Conservation (phyloP, 176 grass and related monocot genomes). For the Tillandsia leiboldiana region DNA sequence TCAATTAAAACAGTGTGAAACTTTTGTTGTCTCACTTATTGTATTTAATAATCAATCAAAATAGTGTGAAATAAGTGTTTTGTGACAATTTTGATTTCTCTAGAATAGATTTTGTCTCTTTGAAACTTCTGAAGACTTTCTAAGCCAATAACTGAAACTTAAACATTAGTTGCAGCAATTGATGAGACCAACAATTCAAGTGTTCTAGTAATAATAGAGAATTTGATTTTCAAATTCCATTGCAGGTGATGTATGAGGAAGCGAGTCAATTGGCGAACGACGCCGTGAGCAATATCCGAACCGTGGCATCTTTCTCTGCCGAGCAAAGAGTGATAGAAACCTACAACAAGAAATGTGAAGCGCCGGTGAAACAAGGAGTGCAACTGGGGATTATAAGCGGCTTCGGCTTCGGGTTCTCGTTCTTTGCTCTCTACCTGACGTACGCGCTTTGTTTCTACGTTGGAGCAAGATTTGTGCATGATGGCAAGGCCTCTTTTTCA, state of each 20-base stretch:
- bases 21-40: too few species aligned
- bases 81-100: too few species aligned
- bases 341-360: conserved; percentile 59
- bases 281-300: conserved; percentile 61
- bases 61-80: too few species aligned
- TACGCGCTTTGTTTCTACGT: conserved; percentile 75
- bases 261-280: conserved; percentile 78
- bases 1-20: too few species aligned
- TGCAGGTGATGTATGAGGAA: conserved; percentile 67
- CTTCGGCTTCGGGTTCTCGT: conserved; percentile 74
- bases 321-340: conserved; percentile 49
- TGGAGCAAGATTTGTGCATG: conserved; percentile 44
- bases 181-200: too few species aligned
- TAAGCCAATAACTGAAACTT: too few species aligned
- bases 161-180: too few species aligned
- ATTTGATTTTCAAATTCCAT: neutral
- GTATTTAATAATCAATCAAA: too few species aligned
- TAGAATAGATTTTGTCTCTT: too few species aligned
- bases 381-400: conserved; percentile 51
- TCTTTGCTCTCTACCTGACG: conserved; percentile 46
- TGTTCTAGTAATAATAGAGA: neutral
- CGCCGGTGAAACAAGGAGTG: conserved; percentile 50
- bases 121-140: too few species aligned
- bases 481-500: conserved; percentile 36
- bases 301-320: conserved; percentile 64